These are phyloP conservation scores for Lachnellula arida DNA, from an alignment of 2,329 filamentous ascomycete species.

Conservation along the genomic window DNA sequence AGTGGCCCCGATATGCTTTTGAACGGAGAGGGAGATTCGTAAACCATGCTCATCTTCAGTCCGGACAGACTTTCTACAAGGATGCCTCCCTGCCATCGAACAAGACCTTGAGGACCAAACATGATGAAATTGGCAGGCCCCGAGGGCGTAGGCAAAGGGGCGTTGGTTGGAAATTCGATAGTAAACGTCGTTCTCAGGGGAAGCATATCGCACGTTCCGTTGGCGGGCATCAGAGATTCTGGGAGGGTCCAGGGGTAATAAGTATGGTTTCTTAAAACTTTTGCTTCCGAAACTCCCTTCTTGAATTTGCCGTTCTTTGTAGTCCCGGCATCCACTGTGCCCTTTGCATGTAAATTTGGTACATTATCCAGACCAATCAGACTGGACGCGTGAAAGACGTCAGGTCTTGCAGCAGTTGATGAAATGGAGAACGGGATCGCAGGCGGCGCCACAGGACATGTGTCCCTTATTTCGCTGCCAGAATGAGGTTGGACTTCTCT, in stretches of 20 bases:
- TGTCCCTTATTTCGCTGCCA: slow-evolving; percentile 35
- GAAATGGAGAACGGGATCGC: slow-evolving; percentile 68
- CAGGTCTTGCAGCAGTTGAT: slow-evolving; percentile 69
- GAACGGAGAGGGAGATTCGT: slow-evolving; percentile 46
- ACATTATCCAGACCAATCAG: slow-evolving; percentile 77
- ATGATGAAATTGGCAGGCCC: slow-evolving; percentile 39
- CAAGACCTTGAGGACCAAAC: slow-evolving; percentile 44
- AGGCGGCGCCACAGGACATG: slow-evolving; percentile 61
- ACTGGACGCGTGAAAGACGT: slow-evolving; percentile 85
- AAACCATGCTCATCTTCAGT: slow-evolving; percentile 61
- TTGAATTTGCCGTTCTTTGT: neutral
- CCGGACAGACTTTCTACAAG: slow-evolving; percentile 50
- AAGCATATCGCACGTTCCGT: slow-evolving; percentile 74
- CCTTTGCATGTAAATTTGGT: slow-evolving; percentile 54
- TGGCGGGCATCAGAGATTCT: slow-evolving; percentile 62
- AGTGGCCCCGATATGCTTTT: slow-evolving; percentile 31
- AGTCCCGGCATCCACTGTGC: neutral
- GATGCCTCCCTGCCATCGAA: slow-evolving; percentile 44
- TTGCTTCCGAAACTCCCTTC: neutral
- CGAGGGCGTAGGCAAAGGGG: slow-evolving; percentile 21
- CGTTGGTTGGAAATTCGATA: slow-evolving; percentile 55
- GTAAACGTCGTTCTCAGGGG: slow-evolving; percentile 64
- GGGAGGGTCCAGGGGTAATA: slow-evolving; percentile 94
- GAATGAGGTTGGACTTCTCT: slow-evolving; percentile 36
- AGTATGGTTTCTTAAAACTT: slow-evolving; percentile 69